Percentiles rank a stretch among this genome's conserved stretches.
Evolutionary conservation across 257 asterid species (phyloP).

Genomic region (Nicotiana tomentosiformis): DNA sequence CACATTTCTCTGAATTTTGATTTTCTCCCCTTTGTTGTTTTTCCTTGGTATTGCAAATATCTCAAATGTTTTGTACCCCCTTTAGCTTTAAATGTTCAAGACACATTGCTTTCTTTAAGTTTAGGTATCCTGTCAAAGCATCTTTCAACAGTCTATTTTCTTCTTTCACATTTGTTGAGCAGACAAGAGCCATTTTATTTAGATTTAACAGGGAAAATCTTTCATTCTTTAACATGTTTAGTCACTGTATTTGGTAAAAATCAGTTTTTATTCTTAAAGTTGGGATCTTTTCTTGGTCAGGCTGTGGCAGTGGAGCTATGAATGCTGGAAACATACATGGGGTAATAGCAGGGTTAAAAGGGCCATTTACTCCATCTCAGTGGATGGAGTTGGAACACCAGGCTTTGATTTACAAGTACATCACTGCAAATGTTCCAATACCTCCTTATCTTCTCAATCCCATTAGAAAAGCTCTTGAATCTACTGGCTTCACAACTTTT

Average conservation of each 20-base stretch:
- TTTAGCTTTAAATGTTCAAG: conserved; percentile 19
- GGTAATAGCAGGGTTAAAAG: conserved; percentile 33
- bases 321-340: conserved; percentile 46
- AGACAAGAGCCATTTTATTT: not conserved
- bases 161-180: not conserved
- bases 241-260: not conserved
- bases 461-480: conserved; percentile 61
- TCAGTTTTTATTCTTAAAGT: not conserved
- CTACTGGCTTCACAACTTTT: conserved; percentile 42
- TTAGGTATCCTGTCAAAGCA: not conserved
- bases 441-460: conserved; percentile 70
- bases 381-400: conserved; percentile 81
- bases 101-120: not conserved
- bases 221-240: too few relatives aligned
- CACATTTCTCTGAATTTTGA: conserved; percentile 8
- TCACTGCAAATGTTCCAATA: conserved; percentile 58
- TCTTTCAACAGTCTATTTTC: not conserved
- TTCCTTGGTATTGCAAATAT: not conserved
- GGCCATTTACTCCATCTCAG: conserved; percentile 69
- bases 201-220: not conserved
- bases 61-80: conserved; percentile 17
- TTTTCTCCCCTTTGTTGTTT: not conserved
- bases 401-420: conserved; percentile 78
- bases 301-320: conserved; percentile 37
- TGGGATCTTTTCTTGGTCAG: conserved; percentile 23